Conservation (phyloP, 768 basidiomycete genomes). For the Glaciozyma martinii region DNA sequence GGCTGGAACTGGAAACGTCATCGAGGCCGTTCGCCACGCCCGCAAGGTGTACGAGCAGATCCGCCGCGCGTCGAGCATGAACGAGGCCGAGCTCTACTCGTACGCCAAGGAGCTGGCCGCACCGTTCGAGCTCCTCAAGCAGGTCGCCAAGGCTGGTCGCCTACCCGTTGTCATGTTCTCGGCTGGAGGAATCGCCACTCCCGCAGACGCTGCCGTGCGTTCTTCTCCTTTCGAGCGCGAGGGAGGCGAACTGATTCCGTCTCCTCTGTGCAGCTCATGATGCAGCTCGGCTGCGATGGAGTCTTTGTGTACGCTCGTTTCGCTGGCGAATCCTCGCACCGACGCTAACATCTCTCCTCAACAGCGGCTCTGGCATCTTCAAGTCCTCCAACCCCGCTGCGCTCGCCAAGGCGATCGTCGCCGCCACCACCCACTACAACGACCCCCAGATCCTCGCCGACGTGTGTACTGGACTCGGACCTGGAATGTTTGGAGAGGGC, state of each 20-base stretch:
- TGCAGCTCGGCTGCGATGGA: constrained; percentile 85
- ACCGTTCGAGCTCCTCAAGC: constrained; percentile 90
- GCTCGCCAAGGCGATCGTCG: constrained; percentile 88
- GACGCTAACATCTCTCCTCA: not conserved
- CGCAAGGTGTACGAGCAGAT: constrained; percentile 77
- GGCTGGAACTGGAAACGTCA: constrained; percentile 46
- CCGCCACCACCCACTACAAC: constrained; percentile 95
- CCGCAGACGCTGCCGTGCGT: constrained; percentile 70
- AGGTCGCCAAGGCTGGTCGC: constrained; percentile 83
- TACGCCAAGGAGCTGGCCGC: constrained; percentile 85
- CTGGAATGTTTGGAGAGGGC: constrained; percentile 34
- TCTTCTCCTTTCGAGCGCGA: constrained; percentile 81
- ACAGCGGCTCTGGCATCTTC: constrained; percentile 82
- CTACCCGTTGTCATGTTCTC: constrained; percentile 96
- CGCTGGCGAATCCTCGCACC: not conserved
- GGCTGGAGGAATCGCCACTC: constrained; percentile 40
- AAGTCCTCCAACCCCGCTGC: constrained; percentile 90
- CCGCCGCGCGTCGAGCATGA: constrained; percentile 74
- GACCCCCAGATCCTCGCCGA: constrained; percentile 87
- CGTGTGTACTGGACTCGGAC: constrained; percentile 44
- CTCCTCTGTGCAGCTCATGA: constrained; percentile 56
- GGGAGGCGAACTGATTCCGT: constrained; percentile 59
- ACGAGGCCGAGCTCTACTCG: constrained; percentile 85
- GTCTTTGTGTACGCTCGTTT: constrained; percentile 76
- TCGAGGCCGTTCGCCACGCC: constrained; percentile 76